Evolutionary conservation across 352 stramenopile genomes (phyloP).

Genomic region (Globisporangium alternatum): DNA sequence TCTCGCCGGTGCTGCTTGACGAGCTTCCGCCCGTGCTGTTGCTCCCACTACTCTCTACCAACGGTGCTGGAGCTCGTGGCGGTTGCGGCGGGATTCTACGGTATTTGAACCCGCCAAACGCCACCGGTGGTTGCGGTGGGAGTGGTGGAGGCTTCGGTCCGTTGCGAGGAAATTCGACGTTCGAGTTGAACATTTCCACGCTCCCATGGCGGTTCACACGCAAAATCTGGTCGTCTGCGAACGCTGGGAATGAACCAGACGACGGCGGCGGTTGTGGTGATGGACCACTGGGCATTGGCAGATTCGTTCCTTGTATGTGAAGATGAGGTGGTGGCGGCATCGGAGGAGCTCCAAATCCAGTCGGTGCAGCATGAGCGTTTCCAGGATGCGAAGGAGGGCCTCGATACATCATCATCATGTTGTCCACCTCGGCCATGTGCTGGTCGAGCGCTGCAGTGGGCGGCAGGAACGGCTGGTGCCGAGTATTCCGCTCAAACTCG

Average conservation of each 20-base stretch:
- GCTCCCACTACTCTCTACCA: neutral
- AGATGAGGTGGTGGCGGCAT: constrained; percentile 10
- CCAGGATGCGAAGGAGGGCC: constrained; percentile 1
- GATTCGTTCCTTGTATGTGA: neutral
- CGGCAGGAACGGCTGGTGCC: constrained; percentile 26
- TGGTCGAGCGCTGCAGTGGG: neutral
- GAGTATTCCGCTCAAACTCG: constrained; percentile 35
- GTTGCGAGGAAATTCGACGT: constrained; percentile 3
- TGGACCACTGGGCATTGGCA: neutral
- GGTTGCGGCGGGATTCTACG: constrained; percentile 25
- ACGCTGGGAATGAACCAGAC: constrained; percentile 18
- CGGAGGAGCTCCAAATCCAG: neutral
- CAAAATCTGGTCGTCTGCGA: constrained; percentile 61
- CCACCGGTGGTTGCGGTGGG: constrained; percentile 14
- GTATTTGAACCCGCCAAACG: constrained; percentile 44
- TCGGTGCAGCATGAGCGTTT: neutral
- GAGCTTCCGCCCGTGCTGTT: neutral
- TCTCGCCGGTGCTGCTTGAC: neutral
- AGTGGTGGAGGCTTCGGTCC: constrained; percentile 9
- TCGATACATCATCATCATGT: constrained; percentile 11
- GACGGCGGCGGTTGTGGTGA: constrained; percentile 4
- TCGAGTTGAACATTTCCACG: constrained; percentile 50
- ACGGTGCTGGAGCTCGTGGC: constrained; percentile 16
- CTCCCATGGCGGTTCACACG: constrained; percentile 64
- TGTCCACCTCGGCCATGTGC: constrained; percentile 1